Percentiles rank a stretch among this genome's conserved stretches.
These are phyloP conservation scores for Shiraia bambusicola DNA, from an alignment of 2,329 filamentous ascomycete species.

Conservation along the genomic window DNA sequence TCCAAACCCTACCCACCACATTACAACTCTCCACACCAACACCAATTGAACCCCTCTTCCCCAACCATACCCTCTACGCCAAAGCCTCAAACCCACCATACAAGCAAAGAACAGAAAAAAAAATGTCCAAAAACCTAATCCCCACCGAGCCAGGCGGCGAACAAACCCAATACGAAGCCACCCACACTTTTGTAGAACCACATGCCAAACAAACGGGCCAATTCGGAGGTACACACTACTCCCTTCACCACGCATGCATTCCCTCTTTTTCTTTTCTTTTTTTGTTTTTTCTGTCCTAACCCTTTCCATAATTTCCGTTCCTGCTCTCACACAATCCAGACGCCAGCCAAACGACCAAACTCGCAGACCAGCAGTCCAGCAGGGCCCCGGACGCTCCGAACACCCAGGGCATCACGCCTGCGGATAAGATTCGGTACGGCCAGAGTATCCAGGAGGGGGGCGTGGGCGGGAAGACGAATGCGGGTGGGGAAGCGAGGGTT, in stretches of 20 bases:
- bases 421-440: conserved; percentile 58
- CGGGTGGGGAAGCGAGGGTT: conserved; percentile 39
- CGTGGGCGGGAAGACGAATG: conserved; percentile 55
- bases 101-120: too few species aligned
- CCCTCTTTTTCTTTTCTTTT: not conserved
- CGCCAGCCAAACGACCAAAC: conserved; percentile 14
- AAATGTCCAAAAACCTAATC: conserved; percentile 59
- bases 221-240: conserved; percentile 59
- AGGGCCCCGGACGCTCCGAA: conserved; percentile 44
- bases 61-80: not conserved
- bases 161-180: conserved; percentile 62
- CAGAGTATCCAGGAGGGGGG: conserved; percentile 59
- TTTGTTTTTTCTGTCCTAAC: too few species aligned
- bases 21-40: not conserved
- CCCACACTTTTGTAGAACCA: conserved; percentile 52
- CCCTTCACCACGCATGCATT: too few species aligned
- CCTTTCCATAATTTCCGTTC: not conserved
- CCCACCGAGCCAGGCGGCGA: conserved; percentile 62
- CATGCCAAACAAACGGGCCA: conserved; percentile 59
- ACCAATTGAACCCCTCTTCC: not conserved
- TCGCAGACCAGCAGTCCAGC: conserved; percentile 17
- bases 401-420: conserved; percentile 43
- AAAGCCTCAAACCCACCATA: too few species aligned
- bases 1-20: conserved; percentile 2
- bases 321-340: not conserved